A percentile compares a stretch with the other conserved stretches of the same genome.
phyloP scores from a whole-genome alignment of 1,284 basidiomycete species.

The Phellopilus nigrolimitatus region DNA sequence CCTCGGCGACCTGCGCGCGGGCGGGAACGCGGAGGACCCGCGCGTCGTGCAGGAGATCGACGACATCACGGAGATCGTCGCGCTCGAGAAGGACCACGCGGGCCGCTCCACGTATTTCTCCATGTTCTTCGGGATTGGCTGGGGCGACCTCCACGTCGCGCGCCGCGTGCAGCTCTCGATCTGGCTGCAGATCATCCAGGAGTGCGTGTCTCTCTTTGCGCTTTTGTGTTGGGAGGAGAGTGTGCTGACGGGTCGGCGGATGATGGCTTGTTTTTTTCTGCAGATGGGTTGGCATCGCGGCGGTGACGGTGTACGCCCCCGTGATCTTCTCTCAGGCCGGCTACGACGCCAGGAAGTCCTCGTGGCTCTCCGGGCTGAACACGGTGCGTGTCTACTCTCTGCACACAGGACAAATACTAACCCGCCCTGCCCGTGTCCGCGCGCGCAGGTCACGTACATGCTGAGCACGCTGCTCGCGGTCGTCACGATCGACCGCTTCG shows the following conservation, averaged over 20 bases:
- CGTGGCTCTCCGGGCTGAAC: conserved; percentile 46
- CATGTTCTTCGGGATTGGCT: conserved; percentile 44
- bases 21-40: conserved; percentile 22
- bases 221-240: not conserved
- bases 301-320: conserved; percentile 47
- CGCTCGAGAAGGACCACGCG: conserved; percentile 38
- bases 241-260: not conserved
- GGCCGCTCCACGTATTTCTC: conserved; percentile 41
- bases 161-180: conserved; percentile 43
- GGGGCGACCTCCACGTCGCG: conserved; percentile 41
- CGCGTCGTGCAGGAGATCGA: conserved; percentile 30
- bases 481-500: conserved; percentile 44
- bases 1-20: conserved; percentile 31
- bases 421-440: conserved; percentile 6
- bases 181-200: conserved; percentile 48
- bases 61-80: conserved; percentile 40
- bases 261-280: not conserved
- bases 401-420: no score
- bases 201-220: conserved; percentile 29
- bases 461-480: conserved; percentile 42
- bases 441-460: conserved; percentile 40
- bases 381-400: conserved; percentile 30
- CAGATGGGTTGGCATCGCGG: conserved; percentile 47
- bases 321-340: conserved; percentile 46
- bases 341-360: conserved; percentile 39